phyloP scores from a whole-genome alignment of 192 early-diverging fungal genomes.

The Rhizoclosmatium sp. region DNA sequence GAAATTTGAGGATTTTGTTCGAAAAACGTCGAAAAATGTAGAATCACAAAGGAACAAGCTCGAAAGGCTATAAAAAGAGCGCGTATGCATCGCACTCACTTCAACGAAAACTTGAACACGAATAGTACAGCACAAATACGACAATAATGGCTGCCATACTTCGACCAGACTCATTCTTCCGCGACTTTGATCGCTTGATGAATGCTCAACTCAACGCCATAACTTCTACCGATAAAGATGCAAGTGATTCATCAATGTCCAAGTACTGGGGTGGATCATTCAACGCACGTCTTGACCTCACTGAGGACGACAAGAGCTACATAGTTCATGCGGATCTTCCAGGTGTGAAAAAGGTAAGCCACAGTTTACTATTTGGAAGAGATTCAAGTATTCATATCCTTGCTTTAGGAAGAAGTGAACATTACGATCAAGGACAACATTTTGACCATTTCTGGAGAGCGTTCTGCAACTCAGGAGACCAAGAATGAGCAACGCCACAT shows the following conservation, averaged over 20 bases:
- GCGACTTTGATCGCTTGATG: constrained; percentile 15
- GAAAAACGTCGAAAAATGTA: too few relatives aligned
- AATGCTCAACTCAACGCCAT: constrained; percentile 4
- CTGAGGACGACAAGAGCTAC: constrained; percentile 57
- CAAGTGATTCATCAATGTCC: not conserved
- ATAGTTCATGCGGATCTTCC: constrained; percentile 62
- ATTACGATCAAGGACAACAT: constrained; percentile 55
- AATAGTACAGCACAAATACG: too few relatives aligned
- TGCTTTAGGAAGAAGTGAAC: constrained; percentile 62
- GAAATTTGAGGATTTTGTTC: too few relatives aligned
- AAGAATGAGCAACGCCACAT: constrained; percentile 53
- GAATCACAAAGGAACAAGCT: too few relatives aligned
- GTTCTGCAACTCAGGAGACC: constrained; percentile 37
- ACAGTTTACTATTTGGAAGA: not conserved
- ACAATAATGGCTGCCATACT: too few relatives aligned
- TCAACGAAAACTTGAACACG: too few relatives aligned
- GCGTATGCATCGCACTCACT: too few relatives aligned
- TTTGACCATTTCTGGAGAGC: constrained; percentile 57
- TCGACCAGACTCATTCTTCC: constrained; percentile 8
- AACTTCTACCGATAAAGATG: not conserved
- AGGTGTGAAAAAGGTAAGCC: constrained; percentile 40
- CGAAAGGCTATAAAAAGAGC: too few relatives aligned
- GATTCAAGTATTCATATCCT: not conserved
- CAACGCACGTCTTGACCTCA: constrained; percentile 50
- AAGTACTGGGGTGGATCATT: constrained; percentile 10